phyloP scores from a whole-genome alignment of 2,329 filamentous ascomycete species.

The Capronia epimyces region DNA sequence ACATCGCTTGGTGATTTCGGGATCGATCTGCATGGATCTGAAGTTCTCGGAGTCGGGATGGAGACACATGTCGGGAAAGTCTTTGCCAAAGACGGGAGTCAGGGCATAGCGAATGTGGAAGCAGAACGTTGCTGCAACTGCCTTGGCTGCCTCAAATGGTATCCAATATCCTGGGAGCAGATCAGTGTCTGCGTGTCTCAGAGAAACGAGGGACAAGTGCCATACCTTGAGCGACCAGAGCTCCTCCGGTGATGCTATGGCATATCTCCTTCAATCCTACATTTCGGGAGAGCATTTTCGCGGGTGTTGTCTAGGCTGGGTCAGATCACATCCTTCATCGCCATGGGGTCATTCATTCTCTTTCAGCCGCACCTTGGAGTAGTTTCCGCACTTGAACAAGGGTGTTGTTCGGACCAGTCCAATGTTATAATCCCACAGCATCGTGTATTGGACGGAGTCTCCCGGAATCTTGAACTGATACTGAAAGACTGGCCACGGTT shows the following conservation, averaged over 20 bases:
- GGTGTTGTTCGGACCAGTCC: constrained; percentile 90
- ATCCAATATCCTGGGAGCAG: constrained; percentile 79
- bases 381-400: constrained; percentile 86
- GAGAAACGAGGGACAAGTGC: constrained; percentile 4
- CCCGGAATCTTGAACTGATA: constrained; percentile 72
- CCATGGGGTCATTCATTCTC: no score
- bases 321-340: no score
- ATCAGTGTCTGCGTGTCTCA: constrained; percentile 16
- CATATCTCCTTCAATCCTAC: constrained; percentile 81
- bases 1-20: constrained; percentile 50
- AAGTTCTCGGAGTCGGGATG: constrained; percentile 59
- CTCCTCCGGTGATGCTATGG: constrained; percentile 89
- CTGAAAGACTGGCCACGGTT: constrained; percentile 61
- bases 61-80: constrained; percentile 70
- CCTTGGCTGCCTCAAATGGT: constrained; percentile 78
- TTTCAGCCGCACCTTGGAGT: constrained; percentile 65
- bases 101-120: constrained; percentile 74
- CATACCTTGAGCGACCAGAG: constrained; percentile 80
- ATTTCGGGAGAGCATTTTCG: constrained; percentile 73
- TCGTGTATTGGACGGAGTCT: constrained; percentile 61
- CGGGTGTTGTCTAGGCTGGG: constrained; percentile 67
- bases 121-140: constrained; percentile 86
- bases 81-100: constrained; percentile 81
- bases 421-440: constrained; percentile 97
- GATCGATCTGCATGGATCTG: constrained; percentile 61